Conservation (phyloP, 2,329 filamentous ascomycete genomes). For the Alternaria sp. region DNA sequence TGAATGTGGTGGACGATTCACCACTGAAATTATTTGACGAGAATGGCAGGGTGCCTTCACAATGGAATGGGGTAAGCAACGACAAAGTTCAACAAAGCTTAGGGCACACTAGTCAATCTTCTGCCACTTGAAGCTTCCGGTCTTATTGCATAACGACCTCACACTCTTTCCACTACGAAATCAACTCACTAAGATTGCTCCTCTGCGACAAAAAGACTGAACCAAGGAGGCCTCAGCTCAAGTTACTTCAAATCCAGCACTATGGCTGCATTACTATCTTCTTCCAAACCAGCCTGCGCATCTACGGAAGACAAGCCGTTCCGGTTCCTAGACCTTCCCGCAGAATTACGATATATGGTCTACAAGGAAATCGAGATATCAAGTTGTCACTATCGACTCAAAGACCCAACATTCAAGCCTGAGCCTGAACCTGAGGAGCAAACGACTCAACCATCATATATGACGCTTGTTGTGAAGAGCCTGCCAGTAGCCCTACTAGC, state of each 20-base stretch:
- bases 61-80: too few relatives aligned
- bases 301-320: not conserved
- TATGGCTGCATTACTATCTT: not conserved
- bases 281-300: not conserved
- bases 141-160: too few relatives aligned
- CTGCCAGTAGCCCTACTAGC: not conserved
- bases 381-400: not conserved
- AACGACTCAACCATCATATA: not conserved
- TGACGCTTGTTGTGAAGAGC: not conserved
- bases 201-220: not conserved
- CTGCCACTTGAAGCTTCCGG: too few relatives aligned
- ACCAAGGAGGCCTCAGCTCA: not conserved
- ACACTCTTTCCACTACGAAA: not conserved
- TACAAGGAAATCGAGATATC: not conserved
- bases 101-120: too few relatives aligned
- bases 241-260: not conserved
- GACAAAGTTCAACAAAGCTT: too few relatives aligned
- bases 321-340: not conserved
- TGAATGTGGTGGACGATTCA: too few relatives aligned
- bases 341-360: not conserved
- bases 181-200: not conserved
- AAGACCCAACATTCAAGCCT: too few relatives aligned
- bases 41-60: too few relatives aligned
- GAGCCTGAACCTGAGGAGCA: not conserved
- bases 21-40: too few relatives aligned